Evolutionary conservation across 2,329 filamentous ascomycete species (phyloP), one percentile per base, ranked within the genome.

Genomic region (Dichotomopilus funicola): DNA sequence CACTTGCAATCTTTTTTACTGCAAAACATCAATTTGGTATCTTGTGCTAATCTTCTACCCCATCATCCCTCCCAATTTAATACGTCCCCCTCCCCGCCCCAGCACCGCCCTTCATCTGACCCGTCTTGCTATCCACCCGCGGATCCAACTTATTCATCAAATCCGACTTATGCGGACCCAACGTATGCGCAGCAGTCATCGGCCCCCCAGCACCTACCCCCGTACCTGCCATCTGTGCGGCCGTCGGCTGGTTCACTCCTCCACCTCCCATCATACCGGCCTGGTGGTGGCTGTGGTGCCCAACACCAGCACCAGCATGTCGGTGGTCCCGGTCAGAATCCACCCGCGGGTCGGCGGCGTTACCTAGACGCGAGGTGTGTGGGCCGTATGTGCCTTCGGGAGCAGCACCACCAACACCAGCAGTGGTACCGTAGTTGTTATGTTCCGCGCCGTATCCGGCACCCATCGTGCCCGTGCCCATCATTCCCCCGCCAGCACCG

Each of bases 61-160:
- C 34, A 33, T n/a, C 19, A 38, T 49, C 27, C 37, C 37, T 36
- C 1, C 7, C 34, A 19, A 5, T 34, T 45, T 11, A 47, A 33
- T 46, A 53, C 31, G 5, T 13, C 5, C 44, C 44, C 38, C 37
- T 4, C 11, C 19, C 47, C 12, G 19, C 19, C 19, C 56, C 41
- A n/a, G 38, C 27, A 27, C 19, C 56, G 46, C 1, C 51, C 56
- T 52, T 54, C 13, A 41, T 54, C 10, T 44, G 3, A 6, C 56
- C 56, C 1, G 56, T 54, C 56, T 73, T 68, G 12, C 68, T 69
- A 56, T 75, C 72, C 5, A 75, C 72, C 12, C 58, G 56, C 12
- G 72, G 72, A 55, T 75, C 72, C 5, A 73, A 49, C 65, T 73
- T 74, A 65, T 76, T 76, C 59, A 71, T 8, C 47, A 73, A 31